Conservation (phyloP, 208 protist species). For the Leishmania aethiopica region DNA sequence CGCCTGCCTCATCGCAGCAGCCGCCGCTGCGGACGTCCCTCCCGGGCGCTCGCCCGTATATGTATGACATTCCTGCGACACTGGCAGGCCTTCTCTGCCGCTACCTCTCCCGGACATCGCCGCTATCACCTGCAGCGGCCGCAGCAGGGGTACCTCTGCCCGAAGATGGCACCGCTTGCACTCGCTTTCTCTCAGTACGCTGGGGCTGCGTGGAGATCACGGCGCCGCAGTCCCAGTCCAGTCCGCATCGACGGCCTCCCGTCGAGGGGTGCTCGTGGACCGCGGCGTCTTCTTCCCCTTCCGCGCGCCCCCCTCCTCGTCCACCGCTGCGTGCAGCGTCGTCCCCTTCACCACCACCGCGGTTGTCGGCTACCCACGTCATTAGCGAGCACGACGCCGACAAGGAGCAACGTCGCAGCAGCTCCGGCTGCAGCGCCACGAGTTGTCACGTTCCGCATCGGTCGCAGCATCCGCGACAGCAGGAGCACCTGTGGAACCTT, state of each 20-base stretch:
- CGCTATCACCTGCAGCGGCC: background rate
- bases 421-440: background rate
- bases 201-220: background rate
- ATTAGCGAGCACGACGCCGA: background rate
- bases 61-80: slow-evolving; percentile 3
- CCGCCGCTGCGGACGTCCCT: background rate
- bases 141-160: background rate
- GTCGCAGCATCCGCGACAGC: background rate
- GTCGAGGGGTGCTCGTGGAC: background rate
- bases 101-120: slow-evolving; percentile 8
- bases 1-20: background rate
- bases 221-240: background rate
- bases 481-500: slow-evolving; percentile 17
- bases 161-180: slow-evolving; percentile 1
- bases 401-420: background rate
- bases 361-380: background rate
- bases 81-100: slow-evolving; percentile 10
- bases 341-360: background rate
- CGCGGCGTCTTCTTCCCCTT: background rate
- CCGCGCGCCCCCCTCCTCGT: background rate
- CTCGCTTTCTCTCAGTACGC: slow-evolving; percentile 9
- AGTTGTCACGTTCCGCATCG: background rate
- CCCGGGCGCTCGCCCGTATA: background rate
- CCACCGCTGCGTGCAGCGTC: background rate
- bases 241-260: background rate